Evolutionary conservation across 1,284 basidiomycete genomes (phyloP).

Genomic region (Ustilago shanxiensis): DNA sequence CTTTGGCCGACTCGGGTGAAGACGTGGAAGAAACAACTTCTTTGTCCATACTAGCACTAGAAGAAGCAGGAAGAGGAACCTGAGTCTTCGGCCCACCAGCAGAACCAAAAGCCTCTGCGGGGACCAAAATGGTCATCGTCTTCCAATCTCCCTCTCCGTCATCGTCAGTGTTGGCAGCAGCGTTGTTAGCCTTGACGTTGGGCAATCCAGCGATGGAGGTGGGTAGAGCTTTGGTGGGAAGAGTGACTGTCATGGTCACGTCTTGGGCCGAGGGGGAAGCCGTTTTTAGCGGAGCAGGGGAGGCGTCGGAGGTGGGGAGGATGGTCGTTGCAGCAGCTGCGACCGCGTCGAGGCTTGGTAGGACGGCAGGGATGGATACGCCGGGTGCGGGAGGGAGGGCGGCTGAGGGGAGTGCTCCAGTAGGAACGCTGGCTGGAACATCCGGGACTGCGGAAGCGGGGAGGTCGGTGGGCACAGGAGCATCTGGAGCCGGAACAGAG

Average conservation of each 20-base stretch:
- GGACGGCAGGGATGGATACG: conserved; percentile 1
- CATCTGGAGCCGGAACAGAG: conserved; percentile 4
- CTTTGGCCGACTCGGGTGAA: not conserved
- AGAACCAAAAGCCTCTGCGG: conserved; percentile 34
- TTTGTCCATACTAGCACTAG: conserved; percentile 14
- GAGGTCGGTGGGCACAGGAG: not conserved
- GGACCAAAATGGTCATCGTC: conserved; percentile 51
- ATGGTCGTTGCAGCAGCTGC: conserved; percentile 27
- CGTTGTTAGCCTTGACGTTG: conserved; percentile 18
- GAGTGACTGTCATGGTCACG: conserved; percentile 42
- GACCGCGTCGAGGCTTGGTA: conserved; percentile 21
- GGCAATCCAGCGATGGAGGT: conserved; percentile 20
- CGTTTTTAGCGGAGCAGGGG: not conserved
- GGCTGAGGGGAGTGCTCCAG: not conserved
- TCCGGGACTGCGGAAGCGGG: not conserved
- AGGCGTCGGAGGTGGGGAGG: conserved; percentile 20
- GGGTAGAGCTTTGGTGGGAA: conserved; percentile 29
- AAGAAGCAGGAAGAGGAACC: conserved; percentile 13
- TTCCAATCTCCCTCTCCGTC: conserved; percentile 31
- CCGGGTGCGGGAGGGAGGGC: conserved; percentile 12
- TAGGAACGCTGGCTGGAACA: not conserved
- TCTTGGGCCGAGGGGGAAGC: conserved; percentile 18
- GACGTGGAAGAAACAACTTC: not conserved
- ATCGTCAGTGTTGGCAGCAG: not conserved
- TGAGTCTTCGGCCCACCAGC: conserved; percentile 22